Percentiles rank a stretch among this genome's conserved stretches.
Conservation (phyloP, 371 early-diverging fungal genomes). For the Nematocida major region DNA sequence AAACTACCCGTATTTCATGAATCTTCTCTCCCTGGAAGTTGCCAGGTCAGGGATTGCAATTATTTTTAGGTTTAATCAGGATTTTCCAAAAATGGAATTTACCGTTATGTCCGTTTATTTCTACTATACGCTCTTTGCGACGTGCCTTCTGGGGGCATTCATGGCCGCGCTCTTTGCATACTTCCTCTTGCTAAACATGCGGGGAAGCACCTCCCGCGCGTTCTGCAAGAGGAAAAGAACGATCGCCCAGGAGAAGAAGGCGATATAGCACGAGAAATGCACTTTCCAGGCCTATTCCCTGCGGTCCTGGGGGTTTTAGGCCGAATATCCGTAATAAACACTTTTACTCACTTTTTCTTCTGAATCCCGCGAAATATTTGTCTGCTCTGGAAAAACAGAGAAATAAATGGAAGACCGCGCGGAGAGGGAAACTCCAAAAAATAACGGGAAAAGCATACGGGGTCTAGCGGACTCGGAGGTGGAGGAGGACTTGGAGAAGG, state of each 20-base stretch:
- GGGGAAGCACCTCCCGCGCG: conserved; percentile 24
- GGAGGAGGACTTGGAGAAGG: neutral
- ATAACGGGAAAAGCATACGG: neutral
- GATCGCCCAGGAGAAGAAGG: neutral
- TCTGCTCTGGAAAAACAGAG: neutral
- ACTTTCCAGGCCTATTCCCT: neutral
- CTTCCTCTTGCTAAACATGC: conserved; percentile 8
- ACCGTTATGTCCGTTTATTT: neutral
- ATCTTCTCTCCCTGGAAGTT: conserved; percentile 11
- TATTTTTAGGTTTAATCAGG: neutral
- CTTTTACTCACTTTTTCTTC: too few relatives aligned
- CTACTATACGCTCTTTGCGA: neutral
- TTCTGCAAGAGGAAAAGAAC: conserved; percentile 24
- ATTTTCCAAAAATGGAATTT: neutral
- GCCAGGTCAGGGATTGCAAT: neutral
- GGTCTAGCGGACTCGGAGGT: conserved; percentile 37
- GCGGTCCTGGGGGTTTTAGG: too few relatives aligned
- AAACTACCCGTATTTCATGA: conserved; percentile 50
- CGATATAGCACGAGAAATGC: neutral
- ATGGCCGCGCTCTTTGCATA: conserved; percentile 26
- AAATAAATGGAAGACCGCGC: neutral
- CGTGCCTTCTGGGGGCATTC: neutral
- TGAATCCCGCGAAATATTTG: too few relatives aligned
- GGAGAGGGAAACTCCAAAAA: neutral
- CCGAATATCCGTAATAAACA: too few relatives aligned